A percentile compares a stretch with the other conserved stretches of the same genome.
These are phyloP conservation scores for Cutaneotrichosporon dermatis DNA, from an alignment of 1,284 basidiomycete genomes.

Conservation along the genomic window DNA sequence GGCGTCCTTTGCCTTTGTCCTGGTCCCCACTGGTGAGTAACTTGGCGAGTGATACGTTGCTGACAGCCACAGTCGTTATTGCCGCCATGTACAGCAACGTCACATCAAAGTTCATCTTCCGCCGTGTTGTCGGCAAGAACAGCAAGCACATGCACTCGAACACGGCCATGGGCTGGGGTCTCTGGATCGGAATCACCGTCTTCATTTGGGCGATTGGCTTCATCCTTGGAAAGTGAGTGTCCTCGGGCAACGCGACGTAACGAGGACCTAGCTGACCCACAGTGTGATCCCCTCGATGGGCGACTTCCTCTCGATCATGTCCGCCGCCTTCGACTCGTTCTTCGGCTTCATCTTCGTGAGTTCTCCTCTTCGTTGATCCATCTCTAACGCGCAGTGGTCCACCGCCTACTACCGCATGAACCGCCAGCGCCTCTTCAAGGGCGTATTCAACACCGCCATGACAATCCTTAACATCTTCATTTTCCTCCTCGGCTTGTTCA, in stretches of 20 bases:
- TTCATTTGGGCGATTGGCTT: slow-evolving; percentile 60
- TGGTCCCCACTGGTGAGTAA: too few species aligned
- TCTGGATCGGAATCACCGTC: slow-evolving; percentile 58
- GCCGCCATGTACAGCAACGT: slow-evolving; percentile 47
- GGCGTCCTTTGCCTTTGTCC: slow-evolving; percentile 48
- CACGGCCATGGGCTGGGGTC: slow-evolving; percentile 58
- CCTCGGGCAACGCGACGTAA: not conserved
- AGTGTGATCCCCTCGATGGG: slow-evolving; percentile 51
- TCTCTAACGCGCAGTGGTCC: slow-evolving; percentile 48
- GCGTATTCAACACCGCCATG: slow-evolving; percentile 26
- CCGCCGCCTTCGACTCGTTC: slow-evolving; percentile 37
- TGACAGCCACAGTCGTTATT: slow-evolving; percentile 40
- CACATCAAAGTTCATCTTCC: slow-evolving; percentile 42
- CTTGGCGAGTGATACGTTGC: too few species aligned
- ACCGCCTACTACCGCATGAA: slow-evolving; percentile 51
- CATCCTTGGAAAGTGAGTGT: slow-evolving; percentile 55
- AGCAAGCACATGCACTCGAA: slow-evolving; percentile 56
- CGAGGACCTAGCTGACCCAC: not conserved
- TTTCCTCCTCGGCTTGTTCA: slow-evolving; percentile 47
- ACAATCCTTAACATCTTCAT: slow-evolving; percentile 48
- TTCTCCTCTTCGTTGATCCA: not conserved
- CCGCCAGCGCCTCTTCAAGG: slow-evolving; percentile 36
- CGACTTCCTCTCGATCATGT: slow-evolving; percentile 50
- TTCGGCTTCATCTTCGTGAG: slow-evolving; percentile 48
- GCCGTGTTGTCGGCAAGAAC: slow-evolving; percentile 46